Evolutionary conservation across 179 eudicot species (phyloP).

Genomic region (Silene vulgaris): DNA sequence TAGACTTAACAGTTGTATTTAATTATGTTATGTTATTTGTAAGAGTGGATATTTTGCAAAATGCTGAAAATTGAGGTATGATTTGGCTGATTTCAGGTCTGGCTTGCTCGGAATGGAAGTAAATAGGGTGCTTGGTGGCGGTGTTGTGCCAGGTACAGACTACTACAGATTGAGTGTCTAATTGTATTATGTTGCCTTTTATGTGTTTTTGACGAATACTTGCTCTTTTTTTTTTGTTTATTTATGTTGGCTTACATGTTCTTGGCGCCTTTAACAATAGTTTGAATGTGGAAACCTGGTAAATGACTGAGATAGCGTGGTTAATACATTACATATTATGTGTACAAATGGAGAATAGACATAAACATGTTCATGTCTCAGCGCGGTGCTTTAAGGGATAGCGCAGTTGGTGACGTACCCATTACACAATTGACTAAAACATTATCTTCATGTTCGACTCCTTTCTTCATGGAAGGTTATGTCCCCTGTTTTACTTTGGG

Average conservation of each 20-base stretch:
- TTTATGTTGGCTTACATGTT: no score
- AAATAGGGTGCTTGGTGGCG: constrained; percentile 90
- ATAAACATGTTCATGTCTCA: not conserved
- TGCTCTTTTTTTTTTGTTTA: no score
- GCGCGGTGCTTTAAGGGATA: not conserved
- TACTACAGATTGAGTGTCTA: constrained; percentile 29
- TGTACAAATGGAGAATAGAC: not conserved
- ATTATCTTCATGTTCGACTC: no score
- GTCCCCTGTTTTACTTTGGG: no score
- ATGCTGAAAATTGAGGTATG: constrained; percentile 2
- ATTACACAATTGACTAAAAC: not conserved
- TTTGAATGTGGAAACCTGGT: no score
- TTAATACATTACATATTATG: not conserved
- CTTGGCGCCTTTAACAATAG: no score
- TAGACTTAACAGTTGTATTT: constrained; percentile 25
- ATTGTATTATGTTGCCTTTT: not conserved
- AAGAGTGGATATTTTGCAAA: not conserved
- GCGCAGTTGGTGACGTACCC: not conserved
- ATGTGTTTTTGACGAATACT: no score
- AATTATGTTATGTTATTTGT: constrained; percentile 17
- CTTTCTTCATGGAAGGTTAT: not conserved
- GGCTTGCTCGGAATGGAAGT: constrained; percentile 84
- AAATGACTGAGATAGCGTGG: no score
- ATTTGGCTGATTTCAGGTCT: constrained; percentile 32
- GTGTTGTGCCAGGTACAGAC: constrained; percentile 81